phyloP scores from a whole-genome alignment of 2,329 filamentous ascomycete species.

The Phialophora chinensis region DNA sequence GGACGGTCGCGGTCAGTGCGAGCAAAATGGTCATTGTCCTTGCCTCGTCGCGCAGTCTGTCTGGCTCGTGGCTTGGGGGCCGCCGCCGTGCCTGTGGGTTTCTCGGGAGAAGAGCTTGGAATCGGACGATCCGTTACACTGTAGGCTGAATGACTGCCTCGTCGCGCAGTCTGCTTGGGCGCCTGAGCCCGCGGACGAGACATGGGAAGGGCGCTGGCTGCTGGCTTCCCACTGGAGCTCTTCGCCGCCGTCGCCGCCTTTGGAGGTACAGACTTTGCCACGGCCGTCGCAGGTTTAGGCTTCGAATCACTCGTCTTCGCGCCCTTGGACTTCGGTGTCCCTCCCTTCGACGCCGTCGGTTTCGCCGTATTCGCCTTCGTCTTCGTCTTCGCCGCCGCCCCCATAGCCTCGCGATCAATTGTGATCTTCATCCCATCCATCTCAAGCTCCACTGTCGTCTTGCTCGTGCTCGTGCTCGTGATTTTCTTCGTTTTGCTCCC shows the following conservation, averaged over 20 bases:
- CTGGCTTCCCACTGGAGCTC: conserved; percentile 7
- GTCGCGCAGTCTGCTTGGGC: not conserved
- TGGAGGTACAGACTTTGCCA: not conserved
- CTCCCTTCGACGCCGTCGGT: conserved; percentile 4
- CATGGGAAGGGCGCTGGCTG: not conserved
- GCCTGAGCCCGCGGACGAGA: not conserved
- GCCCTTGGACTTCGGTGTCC: not conserved
- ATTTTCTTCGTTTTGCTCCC: not conserved
- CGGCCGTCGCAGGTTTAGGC: conserved; percentile 9
- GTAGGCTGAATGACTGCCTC: not conserved
- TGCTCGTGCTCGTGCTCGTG: conserved; percentile 1
- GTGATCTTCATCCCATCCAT: conserved; percentile 15
- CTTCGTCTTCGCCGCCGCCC: conserved; percentile 18
- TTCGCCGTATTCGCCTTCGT: not conserved
- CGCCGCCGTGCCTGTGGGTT: not conserved
- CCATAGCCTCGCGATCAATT: conserved; percentile 12
- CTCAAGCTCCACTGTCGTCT: conserved; percentile 17
- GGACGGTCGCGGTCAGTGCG: conserved; percentile 6
- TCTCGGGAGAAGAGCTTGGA: conserved; percentile 7
- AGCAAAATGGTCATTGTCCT: conserved; percentile 4
- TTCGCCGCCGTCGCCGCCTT: conserved; percentile 1
- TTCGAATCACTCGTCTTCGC: conserved; percentile 6
- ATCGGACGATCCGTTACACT: not conserved
- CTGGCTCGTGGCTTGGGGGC: conserved; percentile 6
- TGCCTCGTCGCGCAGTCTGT: conserved; percentile 25